phyloP scores from a whole-genome alignment of 495 filamentous ascomycete genomes.

The Penicillium flavigenum region DNA sequence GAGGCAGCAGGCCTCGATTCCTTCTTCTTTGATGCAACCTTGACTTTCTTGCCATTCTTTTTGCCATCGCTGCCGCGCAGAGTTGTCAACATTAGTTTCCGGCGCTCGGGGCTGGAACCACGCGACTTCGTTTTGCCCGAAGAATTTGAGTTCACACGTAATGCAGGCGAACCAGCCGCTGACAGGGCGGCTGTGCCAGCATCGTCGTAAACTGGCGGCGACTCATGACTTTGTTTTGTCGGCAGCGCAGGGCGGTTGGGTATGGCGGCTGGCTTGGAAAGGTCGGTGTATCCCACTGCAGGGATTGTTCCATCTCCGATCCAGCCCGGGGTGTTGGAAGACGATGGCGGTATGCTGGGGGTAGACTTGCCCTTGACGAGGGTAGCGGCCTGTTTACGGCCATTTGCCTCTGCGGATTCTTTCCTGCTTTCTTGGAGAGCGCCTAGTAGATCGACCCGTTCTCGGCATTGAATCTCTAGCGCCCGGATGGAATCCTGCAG shows the following conservation, averaged over 20 bases:
- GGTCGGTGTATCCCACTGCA: slow-evolving; percentile 71
- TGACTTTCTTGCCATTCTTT: slow-evolving; percentile 53
- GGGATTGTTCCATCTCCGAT: slow-evolving; percentile 82
- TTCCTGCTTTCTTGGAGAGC: slow-evolving; percentile 74
- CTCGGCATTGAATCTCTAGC: slow-evolving; percentile 90
- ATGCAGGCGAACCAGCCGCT: slow-evolving; percentile 29
- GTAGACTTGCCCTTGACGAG: slow-evolving; percentile 23
- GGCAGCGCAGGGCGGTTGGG: slow-evolving; percentile 57
- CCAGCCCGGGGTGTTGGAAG: slow-evolving; percentile 49
- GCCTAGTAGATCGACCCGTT: slow-evolving; percentile 85
- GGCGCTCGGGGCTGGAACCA: slow-evolving; percentile 78
- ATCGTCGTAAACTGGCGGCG: slow-evolving; percentile 19
- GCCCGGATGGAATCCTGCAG: slow-evolving; percentile 76
- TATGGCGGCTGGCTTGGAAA: slow-evolving; percentile 68
- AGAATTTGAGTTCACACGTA: slow-evolving; percentile 40
- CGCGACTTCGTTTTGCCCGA: slow-evolving; percentile 55
- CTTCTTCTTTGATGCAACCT: slow-evolving; percentile 35
- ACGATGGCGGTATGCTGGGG: slow-evolving; percentile 12
- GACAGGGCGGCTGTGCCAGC: slow-evolving; percentile 10
- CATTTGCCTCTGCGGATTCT: slow-evolving; percentile 48
- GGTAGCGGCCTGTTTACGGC: slow-evolving; percentile 22
- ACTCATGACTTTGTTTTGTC: slow-evolving; percentile 53
- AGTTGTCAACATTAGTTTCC: slow-evolving; percentile 78
- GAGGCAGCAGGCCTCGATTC: slow-evolving; percentile 59
- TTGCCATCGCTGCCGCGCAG: slow-evolving; percentile 63